Conservation (phyloP, 352 stramenopile species). For the Phytophthora cryptogea region DNA sequence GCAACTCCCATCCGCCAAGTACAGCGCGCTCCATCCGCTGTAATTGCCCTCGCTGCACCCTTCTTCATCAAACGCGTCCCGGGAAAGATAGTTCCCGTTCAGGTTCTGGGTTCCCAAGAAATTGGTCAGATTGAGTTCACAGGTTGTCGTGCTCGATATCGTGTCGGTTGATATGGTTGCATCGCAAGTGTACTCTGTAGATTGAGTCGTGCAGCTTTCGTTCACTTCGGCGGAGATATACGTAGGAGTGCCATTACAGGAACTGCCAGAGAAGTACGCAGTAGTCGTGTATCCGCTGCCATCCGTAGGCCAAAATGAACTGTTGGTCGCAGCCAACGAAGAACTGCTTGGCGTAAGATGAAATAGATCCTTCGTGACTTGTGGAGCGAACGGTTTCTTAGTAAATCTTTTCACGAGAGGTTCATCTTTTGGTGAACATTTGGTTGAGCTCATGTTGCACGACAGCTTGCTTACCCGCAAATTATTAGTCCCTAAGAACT, state of each 20-base stretch:
- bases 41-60: background rate
- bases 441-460: no score
- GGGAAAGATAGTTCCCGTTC: background rate
- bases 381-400: no score
- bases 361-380: no score
- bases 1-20: background rate
- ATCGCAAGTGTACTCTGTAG: background rate
- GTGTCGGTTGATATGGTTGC: background rate
- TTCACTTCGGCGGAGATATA: background rate
- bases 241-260: background rate
- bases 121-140: background rate
- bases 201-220: background rate
- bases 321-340: background rate
- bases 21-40: background rate
- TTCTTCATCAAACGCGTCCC: background rate
- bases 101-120: background rate
- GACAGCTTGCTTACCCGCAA: no score
- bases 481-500: no score
- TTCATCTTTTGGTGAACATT: slow-evolving; percentile 10
- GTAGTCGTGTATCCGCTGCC: background rate
- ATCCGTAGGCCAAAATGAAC: background rate
- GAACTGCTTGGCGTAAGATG: no score
- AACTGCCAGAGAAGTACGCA: background rate
- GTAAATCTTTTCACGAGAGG: background rate
- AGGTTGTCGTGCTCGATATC: background rate